Base-by-base conservation (phyloP, 352 stramenopile species). In the Stramenopiles sp. region DNA sequence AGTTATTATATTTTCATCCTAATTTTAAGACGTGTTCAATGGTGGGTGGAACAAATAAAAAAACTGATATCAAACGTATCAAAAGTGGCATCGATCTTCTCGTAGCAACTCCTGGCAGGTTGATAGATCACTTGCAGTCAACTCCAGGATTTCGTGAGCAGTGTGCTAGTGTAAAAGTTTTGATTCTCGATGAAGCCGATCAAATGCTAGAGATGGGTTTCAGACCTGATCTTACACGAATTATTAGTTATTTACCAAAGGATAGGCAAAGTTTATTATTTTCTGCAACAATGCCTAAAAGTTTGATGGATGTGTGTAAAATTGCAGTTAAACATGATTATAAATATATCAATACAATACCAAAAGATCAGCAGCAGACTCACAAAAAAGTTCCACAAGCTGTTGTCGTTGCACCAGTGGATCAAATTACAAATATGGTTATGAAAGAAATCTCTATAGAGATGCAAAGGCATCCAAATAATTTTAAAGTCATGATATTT, bases 401-500 rank as follows among this genome's bases (percentile, higher is more conserved):
- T 45, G 61, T 63, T 28, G 49, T 75, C 8, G 57, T 78, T 6
- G 57, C 29, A n/a, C 37, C 12, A 17, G 44, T 66, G 15, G 58
- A 88, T 20, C 59, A 69, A 28, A n/a, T n/a, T n/a, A n/a, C n/a
- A n/a, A n/a, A n/a, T n/a, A n/a, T n/a, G n/a, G n/a, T n/a, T n/a
- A n/a, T n/a, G n/a, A n/a, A n/a, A n/a, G n/a, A n/a, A n/a, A n/a
- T n/a, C n/a, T n/a, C n/a, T n/a, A n/a, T n/a, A n/a, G 59, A 80
- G 48, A 76, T 63, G 32, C 45, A 39, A 5, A 56, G 61, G 38
- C 46, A 51, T 5, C 41, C 46, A 17, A 52, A 71, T 45, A n/a
- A n/a, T n/a, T 86, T 80, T 62, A 91, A 92, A 61, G 59, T 91
- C 19, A 72, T 94, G 41, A 60, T 87, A 4, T 92, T 94, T 54